Evolutionary conservation across 2,329 filamentous ascomycete species (phyloP), one percentile per base, ranked within the genome.

Genomic region (Aspergillus sp.): DNA sequence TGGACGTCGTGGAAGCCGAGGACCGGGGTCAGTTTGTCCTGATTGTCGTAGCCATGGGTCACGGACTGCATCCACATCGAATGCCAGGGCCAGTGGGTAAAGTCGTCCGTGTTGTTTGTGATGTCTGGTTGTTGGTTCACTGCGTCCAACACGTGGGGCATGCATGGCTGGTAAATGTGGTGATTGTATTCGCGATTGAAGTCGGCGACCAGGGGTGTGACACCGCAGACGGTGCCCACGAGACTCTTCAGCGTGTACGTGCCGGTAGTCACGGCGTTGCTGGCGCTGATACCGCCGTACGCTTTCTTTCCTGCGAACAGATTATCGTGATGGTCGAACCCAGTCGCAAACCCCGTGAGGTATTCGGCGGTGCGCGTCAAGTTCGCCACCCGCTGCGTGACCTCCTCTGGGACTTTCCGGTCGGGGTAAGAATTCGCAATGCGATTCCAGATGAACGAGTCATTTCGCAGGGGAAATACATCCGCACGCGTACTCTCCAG

Each of bases 171-270:
- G 53, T 78, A 78, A 19, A 77, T 62, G 47, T 76, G 70, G 20
- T 76, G 65, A 3, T 66, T 57, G 47, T 69, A 71, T 52, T 78
- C 76, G 16, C 68, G 63, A 31, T 78, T 77, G 50, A 75, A 75
- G 34, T 78, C 75, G 2, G 66, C 71, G 2, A 76, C 65, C 10
- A 78, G 55, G 0, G 76, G 75, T 0, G 65, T 66, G n/a, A 76
- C 57, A 4, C 76, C 76, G 42, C 76, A 78, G 6, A 77, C 51
- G 7, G 72, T 73, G 4, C 69, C 75, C 0, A 68, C 64, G 13
- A 78, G 49, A 49, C 73, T 76, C 59, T 78, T 78, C 23, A 77
- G 62, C 0, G 76, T 78, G 32, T 77, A 77, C 0, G 76, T 77
- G 3, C 69, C 66, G 0, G 74, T 66, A 0, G 76, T 77, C 43